Evolutionary conservation across 495 filamentous ascomycete species (phyloP), one percentile per base, ranked within the genome.

Genomic region (Hypoxylon perforatum): DNA sequence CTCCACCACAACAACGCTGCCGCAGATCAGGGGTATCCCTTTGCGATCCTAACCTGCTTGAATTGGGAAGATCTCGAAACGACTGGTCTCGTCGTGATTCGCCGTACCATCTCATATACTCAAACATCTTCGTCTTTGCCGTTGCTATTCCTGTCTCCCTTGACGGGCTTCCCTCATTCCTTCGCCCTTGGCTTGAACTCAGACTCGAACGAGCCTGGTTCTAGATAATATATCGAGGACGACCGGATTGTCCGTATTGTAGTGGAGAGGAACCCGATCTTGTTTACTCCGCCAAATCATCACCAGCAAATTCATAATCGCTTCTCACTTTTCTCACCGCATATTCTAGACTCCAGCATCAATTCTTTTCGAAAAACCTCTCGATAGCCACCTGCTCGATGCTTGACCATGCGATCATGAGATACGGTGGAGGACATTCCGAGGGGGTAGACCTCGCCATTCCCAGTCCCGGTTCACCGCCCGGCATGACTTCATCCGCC

Each of bases 401-500:
- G 62, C 57, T 59, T 53, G 69, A 76, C 69, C 62, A 85, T 81
- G 80, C 81, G 74, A 90, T 88, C 86, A 88, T 85, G 77, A 81
- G 82, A 72, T 80, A 87, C 74, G 74, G 78, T 67, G 72, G 66
- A 65, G 69, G 46, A 66, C 63, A 65, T 45, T 57, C 51, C 35
- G 77, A 77, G 63, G 73, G 80, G 64, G 72, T 78, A 62, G 80
- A 81, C 39, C 65, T 76, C 76, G 71, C 76, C 68, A 72, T 74
- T 53, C 80, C 81, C 28, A 82, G 85, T 67, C 92, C 92, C 39
- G 88, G 86, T 72, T 95, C 92, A 61, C 92, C 92, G 39, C 93
- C 93, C 62, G 91, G 91, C 61, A 84, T 96, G 73, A 92, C 89
- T 63, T 85, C 87, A 48, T 96, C 92, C 42, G 68, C 66, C 30